Conservation (phyloP, 495 filamentous ascomycete species). For the Penicillium samsonianum region DNA sequence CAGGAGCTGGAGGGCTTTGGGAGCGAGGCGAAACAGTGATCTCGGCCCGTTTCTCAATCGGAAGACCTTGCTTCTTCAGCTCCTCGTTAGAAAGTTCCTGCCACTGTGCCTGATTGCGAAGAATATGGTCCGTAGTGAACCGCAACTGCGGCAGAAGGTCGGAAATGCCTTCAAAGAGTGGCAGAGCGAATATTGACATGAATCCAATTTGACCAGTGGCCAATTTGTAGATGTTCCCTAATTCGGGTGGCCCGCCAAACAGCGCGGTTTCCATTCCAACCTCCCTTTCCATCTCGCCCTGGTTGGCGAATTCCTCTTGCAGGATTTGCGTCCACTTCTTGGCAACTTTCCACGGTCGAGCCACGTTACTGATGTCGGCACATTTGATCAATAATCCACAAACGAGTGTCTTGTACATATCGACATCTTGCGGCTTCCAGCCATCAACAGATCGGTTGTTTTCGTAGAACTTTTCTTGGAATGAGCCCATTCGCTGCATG, state of each 20-base stretch:
- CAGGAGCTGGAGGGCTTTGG: conserved; percentile 31
- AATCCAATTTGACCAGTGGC: conserved; percentile 87
- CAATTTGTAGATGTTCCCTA: conserved; percentile 79
- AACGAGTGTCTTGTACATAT: conserved; percentile 72
- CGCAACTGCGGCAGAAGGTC: conserved; percentile 80
- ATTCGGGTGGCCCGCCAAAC: conserved; percentile 77
- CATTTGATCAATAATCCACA: conserved; percentile 96
- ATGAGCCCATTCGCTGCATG: conserved; percentile 76
- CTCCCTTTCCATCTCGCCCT: conserved; percentile 88
- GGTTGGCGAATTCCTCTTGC: conserved; percentile 90
- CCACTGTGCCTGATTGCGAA: conserved; percentile 72
- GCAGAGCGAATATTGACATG: conserved; percentile 92
- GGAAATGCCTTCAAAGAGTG: conserved; percentile 82
- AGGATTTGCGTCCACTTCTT: conserved; percentile 86
- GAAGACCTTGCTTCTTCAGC: conserved; percentile 34
- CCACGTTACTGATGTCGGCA: conserved; percentile 98
- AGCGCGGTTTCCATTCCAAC: conserved; percentile 83
- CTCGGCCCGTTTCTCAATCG: conserved; percentile 24
- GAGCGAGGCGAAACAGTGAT: conserved; percentile 41
- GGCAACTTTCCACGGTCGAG: conserved; percentile 78
- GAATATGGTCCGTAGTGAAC: conserved; percentile 79
- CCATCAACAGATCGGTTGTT: conserved; percentile 58
- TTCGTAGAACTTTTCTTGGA: conserved; percentile 73
- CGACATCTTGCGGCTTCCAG: conserved; percentile 70
- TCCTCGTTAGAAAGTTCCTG: conserved; percentile 62